phyloP scores from a whole-genome alignment of 495 filamentous ascomycete species.

The Clohesyomyces aquaticus region DNA sequence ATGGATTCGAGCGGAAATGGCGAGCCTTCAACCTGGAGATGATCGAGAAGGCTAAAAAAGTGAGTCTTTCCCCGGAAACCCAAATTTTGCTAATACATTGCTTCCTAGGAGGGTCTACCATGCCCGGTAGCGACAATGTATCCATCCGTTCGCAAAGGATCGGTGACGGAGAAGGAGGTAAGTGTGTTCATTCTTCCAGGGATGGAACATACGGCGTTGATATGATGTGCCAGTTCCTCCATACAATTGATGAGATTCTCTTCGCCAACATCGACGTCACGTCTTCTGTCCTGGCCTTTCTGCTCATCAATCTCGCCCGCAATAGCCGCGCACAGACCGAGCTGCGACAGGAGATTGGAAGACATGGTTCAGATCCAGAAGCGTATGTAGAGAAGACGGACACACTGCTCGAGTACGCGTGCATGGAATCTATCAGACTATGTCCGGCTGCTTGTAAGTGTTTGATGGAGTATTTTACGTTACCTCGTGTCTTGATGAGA shows the following conservation, averaged over 20 bases:
- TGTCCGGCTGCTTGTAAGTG: not conserved
- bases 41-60: not conserved
- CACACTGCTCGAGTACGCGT: not conserved
- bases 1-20: not conserved
- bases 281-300: not conserved
- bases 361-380: not conserved
- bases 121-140: not conserved
- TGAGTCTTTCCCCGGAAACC: not conserved
- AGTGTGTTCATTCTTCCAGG: not conserved
- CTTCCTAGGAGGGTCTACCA: not conserved
- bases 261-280: not conserved
- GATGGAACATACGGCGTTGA: not conserved
- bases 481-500: not conserved
- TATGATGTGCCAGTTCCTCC: not conserved
- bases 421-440: not conserved
- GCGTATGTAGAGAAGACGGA: not conserved
- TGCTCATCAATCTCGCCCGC: not conserved
- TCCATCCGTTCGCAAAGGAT: not conserved
- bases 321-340: not conserved
- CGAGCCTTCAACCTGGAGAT: not conserved
- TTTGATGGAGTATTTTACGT: not conserved
- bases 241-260: not conserved
- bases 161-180: not conserved
- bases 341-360: not conserved
- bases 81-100: not conserved